Conservation (phyloP, 1,284 basidiomycete species). For the Microstroma glucosiphilum region DNA sequence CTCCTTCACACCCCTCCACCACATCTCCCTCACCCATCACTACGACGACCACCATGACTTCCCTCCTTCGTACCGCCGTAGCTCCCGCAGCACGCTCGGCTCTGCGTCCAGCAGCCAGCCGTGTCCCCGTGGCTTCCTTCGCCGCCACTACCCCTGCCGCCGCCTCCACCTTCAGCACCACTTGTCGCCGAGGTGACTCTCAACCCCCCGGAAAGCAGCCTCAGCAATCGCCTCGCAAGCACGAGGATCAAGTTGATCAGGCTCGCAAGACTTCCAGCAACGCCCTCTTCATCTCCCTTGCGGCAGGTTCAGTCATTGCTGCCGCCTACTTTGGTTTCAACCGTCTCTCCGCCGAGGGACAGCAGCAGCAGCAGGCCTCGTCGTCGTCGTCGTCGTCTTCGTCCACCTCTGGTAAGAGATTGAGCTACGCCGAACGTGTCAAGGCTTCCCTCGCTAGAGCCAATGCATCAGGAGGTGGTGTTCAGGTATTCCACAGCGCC, state of each 20-base stretch:
- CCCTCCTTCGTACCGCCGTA: neutral
- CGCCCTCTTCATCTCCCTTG: conserved; percentile 12
- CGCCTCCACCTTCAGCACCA: neutral
- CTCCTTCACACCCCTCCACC: neutral
- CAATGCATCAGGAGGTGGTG: neutral
- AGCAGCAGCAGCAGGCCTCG: conserved; percentile 15
- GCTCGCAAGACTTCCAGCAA: conserved; percentile 15
- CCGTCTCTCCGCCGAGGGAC: conserved; percentile 6
- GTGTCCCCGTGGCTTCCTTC: neutral
- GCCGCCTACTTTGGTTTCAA: conserved; percentile 7
- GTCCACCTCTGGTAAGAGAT: conserved; percentile 1
- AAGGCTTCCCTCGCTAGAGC: conserved; percentile 7
- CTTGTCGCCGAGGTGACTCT: conserved; percentile 10
- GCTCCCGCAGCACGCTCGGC: too few species aligned
- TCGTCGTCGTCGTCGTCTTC: conserved; percentile 13
- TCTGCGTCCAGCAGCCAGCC: too few species aligned
- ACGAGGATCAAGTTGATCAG: conserved; percentile 1
- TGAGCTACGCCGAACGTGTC: conserved; percentile 17
- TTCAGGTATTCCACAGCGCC: neutral
- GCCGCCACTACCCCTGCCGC: neutral
- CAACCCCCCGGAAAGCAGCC: conserved; percentile 18
- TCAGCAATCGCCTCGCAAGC: conserved; percentile 8
- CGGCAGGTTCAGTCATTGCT: conserved; percentile 5
- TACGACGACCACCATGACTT: neutral
- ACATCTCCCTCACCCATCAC: neutral